These are phyloP conservation scores for Helianthus annuus DNA, from an alignment of 129 eudicot genomes.

Conservation along the genomic window DNA sequence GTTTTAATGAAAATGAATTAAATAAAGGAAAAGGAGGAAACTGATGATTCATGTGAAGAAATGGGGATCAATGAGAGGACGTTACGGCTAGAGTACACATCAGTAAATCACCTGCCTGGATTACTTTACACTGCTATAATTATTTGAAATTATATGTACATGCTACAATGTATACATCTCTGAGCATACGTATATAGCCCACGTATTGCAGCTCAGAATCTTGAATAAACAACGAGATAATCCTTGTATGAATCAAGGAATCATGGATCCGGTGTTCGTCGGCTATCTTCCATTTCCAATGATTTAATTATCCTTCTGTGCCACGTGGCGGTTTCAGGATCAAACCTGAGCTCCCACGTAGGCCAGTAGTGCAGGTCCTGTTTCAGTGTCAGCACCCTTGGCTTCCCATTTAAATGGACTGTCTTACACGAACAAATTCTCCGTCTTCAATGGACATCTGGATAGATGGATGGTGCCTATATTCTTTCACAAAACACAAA, in stretches of 20 bases:
- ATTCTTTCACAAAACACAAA: too few relatives aligned
- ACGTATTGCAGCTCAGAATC: too few relatives aligned
- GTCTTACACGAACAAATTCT: slow-evolving; percentile 80
- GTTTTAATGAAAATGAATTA: too few relatives aligned
- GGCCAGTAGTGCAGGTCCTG: slow-evolving; percentile 99
- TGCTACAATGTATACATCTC: neutral
- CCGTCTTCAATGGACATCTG: slow-evolving; percentile 41
- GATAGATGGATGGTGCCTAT: too few relatives aligned
- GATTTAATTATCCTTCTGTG: slow-evolving; percentile 63
- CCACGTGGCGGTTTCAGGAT: slow-evolving; percentile 77
- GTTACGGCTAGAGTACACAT: too few relatives aligned
- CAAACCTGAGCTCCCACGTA: slow-evolving; percentile 86
- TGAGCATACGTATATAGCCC: too few relatives aligned
- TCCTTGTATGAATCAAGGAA: neutral
- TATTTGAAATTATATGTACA: slow-evolving; percentile 6
- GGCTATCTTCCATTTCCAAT: slow-evolving; percentile 26
- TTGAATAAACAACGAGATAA: too few relatives aligned
- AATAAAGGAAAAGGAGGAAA: too few relatives aligned
- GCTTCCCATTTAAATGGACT: slow-evolving; percentile 78
- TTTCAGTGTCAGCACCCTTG: slow-evolving; percentile 77
- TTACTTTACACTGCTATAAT: slow-evolving; percentile 3
- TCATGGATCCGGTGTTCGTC: slow-evolving; percentile 1
- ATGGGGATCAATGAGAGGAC: too few relatives aligned
- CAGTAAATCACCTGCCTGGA: neutral
- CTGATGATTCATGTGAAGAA: too few relatives aligned